Conservation (phyloP, 148 eudicot genomes). For the Cornus florida region DNA sequence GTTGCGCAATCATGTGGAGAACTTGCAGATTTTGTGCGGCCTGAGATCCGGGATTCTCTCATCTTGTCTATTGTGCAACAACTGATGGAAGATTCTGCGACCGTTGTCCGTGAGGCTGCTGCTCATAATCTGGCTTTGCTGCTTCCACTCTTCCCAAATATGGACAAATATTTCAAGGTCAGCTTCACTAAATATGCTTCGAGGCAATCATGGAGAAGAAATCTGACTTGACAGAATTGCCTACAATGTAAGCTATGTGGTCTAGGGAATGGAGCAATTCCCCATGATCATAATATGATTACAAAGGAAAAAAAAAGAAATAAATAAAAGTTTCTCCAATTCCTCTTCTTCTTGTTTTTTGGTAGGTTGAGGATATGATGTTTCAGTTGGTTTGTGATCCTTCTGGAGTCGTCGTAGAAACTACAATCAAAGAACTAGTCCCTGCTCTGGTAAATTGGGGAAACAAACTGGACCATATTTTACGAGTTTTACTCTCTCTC, state of each 20-base stretch:
- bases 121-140: slow-evolving; percentile 96
- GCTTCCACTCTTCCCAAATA: slow-evolving; percentile 93
- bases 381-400: slow-evolving; percentile 96
- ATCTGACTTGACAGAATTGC: slow-evolving; percentile 93
- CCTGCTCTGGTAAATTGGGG: slow-evolving; percentile 93
- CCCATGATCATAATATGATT: slow-evolving; percentile 57
- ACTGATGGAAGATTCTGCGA: slow-evolving; percentile 94
- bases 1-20: slow-evolving; percentile 99
- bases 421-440: slow-evolving; percentile 78
- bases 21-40: slow-evolving; percentile 92
- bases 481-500: slow-evolving; percentile 65
- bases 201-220: slow-evolving; percentile 98
- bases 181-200: slow-evolving; percentile 99
- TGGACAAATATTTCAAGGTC: slow-evolving; percentile 99
- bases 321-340: slow-evolving; percentile 40
- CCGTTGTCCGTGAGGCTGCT: slow-evolving; percentile 98
- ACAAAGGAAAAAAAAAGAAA: slow-evolving; percentile 14
- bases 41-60: slow-evolving; percentile 98
- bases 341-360: slow-evolving; percentile 34
- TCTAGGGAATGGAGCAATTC: slow-evolving; percentile 82
- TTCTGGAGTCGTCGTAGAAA: slow-evolving; percentile 87
- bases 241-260: slow-evolving; percentile 98
- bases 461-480: slow-evolving; percentile 69
- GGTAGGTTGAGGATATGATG: slow-evolving; percentile 97
- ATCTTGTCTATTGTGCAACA: slow-evolving; percentile 96